Evolutionary conservation across 495 filamentous ascomycete genomes (phyloP).

Genomic region (Parmelia sp.): DNA sequence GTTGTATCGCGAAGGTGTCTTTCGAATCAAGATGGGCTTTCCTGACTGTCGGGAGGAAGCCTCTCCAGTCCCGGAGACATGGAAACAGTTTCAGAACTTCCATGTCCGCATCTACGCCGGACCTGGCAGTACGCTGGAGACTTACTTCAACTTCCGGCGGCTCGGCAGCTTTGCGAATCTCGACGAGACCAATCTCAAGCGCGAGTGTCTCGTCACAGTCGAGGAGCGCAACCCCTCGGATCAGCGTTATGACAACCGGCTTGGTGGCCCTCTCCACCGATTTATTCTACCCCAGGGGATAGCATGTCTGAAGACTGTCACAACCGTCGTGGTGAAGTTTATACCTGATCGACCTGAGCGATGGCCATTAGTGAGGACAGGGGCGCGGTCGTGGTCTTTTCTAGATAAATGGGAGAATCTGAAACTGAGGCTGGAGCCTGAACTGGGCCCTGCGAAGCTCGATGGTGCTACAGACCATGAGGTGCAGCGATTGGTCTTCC

Average conservation of each 20-base stretch:
- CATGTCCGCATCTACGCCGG: neutral
- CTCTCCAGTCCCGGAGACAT: too few relatives aligned
- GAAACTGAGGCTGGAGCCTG: neutral
- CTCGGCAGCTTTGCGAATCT: neutral
- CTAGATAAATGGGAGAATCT: neutral
- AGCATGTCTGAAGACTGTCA: too few relatives aligned
- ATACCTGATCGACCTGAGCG: too few relatives aligned
- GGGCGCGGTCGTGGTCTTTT: too few relatives aligned
- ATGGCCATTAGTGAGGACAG: too few relatives aligned
- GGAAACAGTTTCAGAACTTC: neutral
- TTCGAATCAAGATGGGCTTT: neutral
- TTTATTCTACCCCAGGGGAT: too few relatives aligned
- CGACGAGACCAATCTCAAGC: neutral
- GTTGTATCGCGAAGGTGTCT: neutral
- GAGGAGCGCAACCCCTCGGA: neutral
- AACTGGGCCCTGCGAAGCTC: neutral
- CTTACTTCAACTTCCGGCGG: neutral
- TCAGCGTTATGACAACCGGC: too few relatives aligned
- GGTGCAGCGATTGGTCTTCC: neutral
- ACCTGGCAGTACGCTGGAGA: neutral
- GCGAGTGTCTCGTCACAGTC: neutral
- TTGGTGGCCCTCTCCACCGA: too few relatives aligned
- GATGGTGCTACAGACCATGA: neutral
- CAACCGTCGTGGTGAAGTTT: too few relatives aligned
- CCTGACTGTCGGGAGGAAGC: too few relatives aligned